phyloP scores from a whole-genome alignment of 2,329 filamentous ascomycete genomes.

The Aspergillus sp. region DNA sequence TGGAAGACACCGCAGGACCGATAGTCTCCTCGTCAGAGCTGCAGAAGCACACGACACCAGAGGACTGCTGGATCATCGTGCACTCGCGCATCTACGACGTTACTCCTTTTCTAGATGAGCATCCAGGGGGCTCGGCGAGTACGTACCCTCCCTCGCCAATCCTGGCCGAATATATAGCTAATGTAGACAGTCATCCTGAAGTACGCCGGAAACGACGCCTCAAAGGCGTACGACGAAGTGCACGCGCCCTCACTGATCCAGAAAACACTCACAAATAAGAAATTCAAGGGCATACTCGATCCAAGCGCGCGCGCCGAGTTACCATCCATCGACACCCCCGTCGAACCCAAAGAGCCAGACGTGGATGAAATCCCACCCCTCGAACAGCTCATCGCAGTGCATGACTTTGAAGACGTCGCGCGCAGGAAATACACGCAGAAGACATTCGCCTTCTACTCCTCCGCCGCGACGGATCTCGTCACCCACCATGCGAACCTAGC shows the following conservation, averaged over 20 bases:
- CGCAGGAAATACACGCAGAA: constrained; percentile 58
- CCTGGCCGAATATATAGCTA: too few relatives aligned
- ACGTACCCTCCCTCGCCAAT: not conserved
- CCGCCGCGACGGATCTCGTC: constrained; percentile 53
- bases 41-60: not conserved
- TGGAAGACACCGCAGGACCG: not conserved
- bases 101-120: not conserved
- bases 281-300: constrained; percentile 48
- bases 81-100: not conserved
- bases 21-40: not conserved
- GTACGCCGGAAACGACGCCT: constrained; percentile 38
- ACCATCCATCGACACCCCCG: too few relatives aligned
- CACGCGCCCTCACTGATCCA: constrained; percentile 49
- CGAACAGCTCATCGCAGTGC: too few relatives aligned
- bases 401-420: constrained; percentile 33
- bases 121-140: not conserved
- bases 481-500: constrained; percentile 42
- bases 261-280: constrained; percentile 44
- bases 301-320: constrained; percentile 20
- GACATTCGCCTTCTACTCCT: constrained; percentile 59
- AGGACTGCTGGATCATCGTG: constrained; percentile 1
- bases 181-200: too few relatives aligned
- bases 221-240: constrained; percentile 45
- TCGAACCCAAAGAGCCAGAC: too few relatives aligned
- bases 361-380: too few relatives aligned